Base-by-base conservation (phyloP, 306 rosid species). In the Ziziphus jujuba region DNA sequence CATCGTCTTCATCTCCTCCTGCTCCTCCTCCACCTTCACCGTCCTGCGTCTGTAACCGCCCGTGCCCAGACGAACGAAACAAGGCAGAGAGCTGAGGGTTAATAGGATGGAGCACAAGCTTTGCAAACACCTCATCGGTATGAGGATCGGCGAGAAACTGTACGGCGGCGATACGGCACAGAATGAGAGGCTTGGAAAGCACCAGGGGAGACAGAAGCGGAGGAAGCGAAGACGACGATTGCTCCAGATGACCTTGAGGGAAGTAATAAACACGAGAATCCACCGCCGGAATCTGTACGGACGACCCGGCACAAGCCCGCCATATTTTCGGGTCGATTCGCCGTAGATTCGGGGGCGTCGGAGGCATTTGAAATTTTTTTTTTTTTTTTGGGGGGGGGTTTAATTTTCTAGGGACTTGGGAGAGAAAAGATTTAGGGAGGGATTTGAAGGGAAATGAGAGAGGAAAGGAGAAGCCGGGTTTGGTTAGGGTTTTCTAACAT, bases 221-320 rank as follows among this genome's bases (percentile, higher is more conserved):
- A 0, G 89, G 96, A 33, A 50, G 22, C 28, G n/a, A 0, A 16
- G 86, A 53, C 2, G 75, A 56, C 5, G 86, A 75, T 21, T 86
- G 92, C 65, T 91, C 91, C 6, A 88, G 38, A 40, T 91, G 96
- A 1, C 96, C 96, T 53, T 88, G 91, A 0, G 91, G 87, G 65
- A 91, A 91, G 81, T 91, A 91, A 64, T 91, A 88, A 67, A 91
- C 97, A 82, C 81, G 80, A 70, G 96, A 91, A 66, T 80, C 31
- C 5, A 84, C 49, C 0, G 73, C n/a, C 5, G 89, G 97, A 53
- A 77, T 81, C 25, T 81, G 69, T 0, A 77, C 84, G 7, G 81
- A 56, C 45, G 40, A 15, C 0, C 97, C 96, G 44, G 91, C 91
- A 48, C 87, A 77, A 4, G 87, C 91, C 0, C 82, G 85, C 96